phyloP scores from a whole-genome alignment of 2,329 filamentous ascomycete genomes.

The Talaromyces sp. region DNA sequence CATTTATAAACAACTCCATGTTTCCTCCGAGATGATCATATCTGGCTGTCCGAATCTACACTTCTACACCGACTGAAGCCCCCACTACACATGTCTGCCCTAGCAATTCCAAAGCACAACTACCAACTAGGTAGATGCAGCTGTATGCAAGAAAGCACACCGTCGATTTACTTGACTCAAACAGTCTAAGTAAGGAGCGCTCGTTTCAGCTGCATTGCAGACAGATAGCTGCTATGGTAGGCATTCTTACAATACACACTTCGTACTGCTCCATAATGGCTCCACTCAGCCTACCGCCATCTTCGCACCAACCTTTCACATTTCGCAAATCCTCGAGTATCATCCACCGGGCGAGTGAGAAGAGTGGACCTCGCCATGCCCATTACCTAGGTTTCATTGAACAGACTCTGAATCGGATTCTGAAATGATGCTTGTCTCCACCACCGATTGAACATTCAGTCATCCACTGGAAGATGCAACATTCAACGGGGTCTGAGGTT shows the following conservation, averaged over 20 bases:
- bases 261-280: not conserved
- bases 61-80: not conserved
- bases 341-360: not conserved
- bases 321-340: not conserved
- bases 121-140: not conserved
- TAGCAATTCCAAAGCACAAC: not conserved
- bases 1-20: not conserved
- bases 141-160: constrained; percentile 2
- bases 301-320: not conserved
- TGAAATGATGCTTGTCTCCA: not conserved
- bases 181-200: not conserved
- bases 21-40: not conserved
- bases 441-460: not conserved
- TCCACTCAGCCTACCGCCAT: not conserved
- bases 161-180: not conserved
- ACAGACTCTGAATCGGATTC: not conserved
- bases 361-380: constrained; percentile 1
- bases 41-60: not conserved
- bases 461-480: not conserved
- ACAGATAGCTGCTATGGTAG: no score
- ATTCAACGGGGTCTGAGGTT: not conserved
- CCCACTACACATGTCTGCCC: not conserved
- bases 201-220: not conserved
- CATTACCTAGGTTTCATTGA: not conserved
- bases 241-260: not conserved